A percentile compares a stretch with the other conserved stretches of the same genome.
Evolutionary conservation across 108 stramenopile species (phyloP).

Genomic region (Phaeodactylum tricornutum): DNA sequence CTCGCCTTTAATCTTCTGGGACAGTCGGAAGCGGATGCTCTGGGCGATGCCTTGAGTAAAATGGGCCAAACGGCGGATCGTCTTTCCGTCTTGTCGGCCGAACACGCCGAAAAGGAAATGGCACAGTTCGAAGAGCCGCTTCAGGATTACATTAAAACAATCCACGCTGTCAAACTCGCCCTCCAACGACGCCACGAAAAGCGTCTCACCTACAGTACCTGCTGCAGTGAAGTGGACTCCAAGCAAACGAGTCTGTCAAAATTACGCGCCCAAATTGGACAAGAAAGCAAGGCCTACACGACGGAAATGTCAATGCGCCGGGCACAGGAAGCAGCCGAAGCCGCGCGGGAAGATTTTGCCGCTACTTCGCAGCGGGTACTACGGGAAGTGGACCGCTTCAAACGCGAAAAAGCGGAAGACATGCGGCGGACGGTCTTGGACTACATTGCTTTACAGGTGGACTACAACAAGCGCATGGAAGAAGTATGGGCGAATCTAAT

Average conservation of each 20-base stretch:
- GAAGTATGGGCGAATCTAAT: conserved; percentile 84
- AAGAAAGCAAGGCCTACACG: conserved; percentile 74
- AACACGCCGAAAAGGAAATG: conserved; percentile 84
- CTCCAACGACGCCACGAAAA: conserved; percentile 85
- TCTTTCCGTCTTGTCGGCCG: conserved; percentile 56
- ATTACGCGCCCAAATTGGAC: conserved; percentile 60
- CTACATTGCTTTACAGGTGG: conserved; percentile 89
- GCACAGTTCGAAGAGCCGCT: conserved; percentile 87
- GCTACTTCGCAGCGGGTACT: conserved; percentile 78
- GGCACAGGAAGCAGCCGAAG: conserved; percentile 63
- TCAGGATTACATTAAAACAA: conserved; percentile 89
- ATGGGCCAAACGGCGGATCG: conserved; percentile 84
- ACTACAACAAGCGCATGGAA: conserved; percentile 90
- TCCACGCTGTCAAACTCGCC: conserved; percentile 90
- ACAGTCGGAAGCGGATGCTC: conserved; percentile 80
- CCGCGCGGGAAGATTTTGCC: conserved; percentile 79
- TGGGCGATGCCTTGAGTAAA: conserved; percentile 77
- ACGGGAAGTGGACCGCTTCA: conserved; percentile 96
- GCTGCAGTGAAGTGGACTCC: conserved; percentile 63
- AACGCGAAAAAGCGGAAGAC: conserved; percentile 90
- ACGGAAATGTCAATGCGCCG: conserved; percentile 76
- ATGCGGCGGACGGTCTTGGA: conserved; percentile 87
- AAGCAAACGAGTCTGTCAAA: conserved; percentile 48
- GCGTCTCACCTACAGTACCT: conserved; percentile 67
- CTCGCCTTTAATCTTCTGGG: conserved; percentile 92